Base-by-base conservation (phyloP, 2,329 filamentous ascomycete species). In the Pyricularia sp. region DNA sequence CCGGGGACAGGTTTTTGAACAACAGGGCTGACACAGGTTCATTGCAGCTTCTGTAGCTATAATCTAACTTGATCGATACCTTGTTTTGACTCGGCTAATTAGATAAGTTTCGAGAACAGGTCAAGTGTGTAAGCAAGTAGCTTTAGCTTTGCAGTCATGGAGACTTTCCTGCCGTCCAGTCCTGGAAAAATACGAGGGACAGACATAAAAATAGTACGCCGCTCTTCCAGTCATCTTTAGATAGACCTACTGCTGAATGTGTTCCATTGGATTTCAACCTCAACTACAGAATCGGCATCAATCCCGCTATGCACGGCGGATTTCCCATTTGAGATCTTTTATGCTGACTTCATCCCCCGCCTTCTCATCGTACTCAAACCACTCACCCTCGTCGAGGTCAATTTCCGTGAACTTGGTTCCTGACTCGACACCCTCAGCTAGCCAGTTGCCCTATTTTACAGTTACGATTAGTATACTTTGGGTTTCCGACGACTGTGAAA, bases 311-410 rank as follows among this genome's bases (percentile, higher is more conserved):
- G 86, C 84, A 69, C 91, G 82, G 68, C 84, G 83, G 69, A 99
- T 89, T 69, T 92, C 88, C 91, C 92, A 99, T 67, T 85, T 90
- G 65, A 96, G 76, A 33, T 94, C 90, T 74, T 91, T 93, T 74
- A 97, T 92, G 75, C 90, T 94, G 61, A 97, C 93, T 75, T 97
- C 93, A 62, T 96, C 91, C 0, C 88, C 83, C 0, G 90, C 84
- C 79, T 97, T 97, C 77, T 97, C 93, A 70, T 97, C 93, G 72
- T 97, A 99, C 71, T 97, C 93, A 75, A 89, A 99, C 94, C 94
- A 99, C 71, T 99, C 94, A 30, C 90, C 93, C 31, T 99, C 94
- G 0, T 81, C 80, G 65, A 99, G 77, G 70, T 97, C 93, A 64
- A 97, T 89, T 5, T 78, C 85, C 0, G 85, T 81, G 72, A 99